Base-by-base conservation (phyloP, 306 rosid genomes). In the Prunus salicina region DNA sequence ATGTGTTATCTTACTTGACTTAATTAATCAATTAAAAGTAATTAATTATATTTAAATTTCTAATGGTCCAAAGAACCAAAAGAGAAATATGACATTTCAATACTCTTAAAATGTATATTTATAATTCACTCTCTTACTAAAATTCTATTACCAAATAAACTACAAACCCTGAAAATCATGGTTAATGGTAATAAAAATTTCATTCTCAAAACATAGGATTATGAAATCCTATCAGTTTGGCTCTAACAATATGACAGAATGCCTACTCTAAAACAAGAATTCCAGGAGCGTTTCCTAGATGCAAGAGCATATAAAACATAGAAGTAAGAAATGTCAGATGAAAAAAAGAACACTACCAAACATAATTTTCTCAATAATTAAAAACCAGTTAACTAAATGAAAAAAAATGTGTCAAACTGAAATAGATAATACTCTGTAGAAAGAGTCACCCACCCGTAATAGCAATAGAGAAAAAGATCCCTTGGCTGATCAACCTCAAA, bases 381-480 rank as follows among this genome's bases (percentile, higher is more conserved):
- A 24, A 24, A 60, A n/a, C 7, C 41, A 28, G 58, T 18, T n/a
- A 38, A 47, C 62, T 24, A 56, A 66, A 22, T 30, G 65, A 64
- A 20, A 62, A 46, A 6, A 34, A 34, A 34, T 34, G 41, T 34
- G 41, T 34, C 19, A 75, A 62, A 71, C 25, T 60, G 45, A 65
- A 50, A 76, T 30, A 67, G 60, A 58, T 20, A 64, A 75, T 27
- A 46, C 58, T 18, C 38, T 24, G 65, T 19, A 45, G 73, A 38
- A 69, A 80, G 72, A 72, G 73, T 55, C 78, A 60, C 93, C 11
- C 47, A 95, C 99, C 99, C 99, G 12, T 95, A 95, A 87, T 95
- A 95, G 84, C 93, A 88, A 78, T 91, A 95, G 70, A 95, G 99
- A 77, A 89, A 91, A 75, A 95, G 89, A 81, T 92, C 97, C 68